Evolutionary conservation across 2,329 filamentous ascomycete species (phyloP), one percentile per base, ranked within the genome.

Genomic region (Penicillium nordicum): DNA sequence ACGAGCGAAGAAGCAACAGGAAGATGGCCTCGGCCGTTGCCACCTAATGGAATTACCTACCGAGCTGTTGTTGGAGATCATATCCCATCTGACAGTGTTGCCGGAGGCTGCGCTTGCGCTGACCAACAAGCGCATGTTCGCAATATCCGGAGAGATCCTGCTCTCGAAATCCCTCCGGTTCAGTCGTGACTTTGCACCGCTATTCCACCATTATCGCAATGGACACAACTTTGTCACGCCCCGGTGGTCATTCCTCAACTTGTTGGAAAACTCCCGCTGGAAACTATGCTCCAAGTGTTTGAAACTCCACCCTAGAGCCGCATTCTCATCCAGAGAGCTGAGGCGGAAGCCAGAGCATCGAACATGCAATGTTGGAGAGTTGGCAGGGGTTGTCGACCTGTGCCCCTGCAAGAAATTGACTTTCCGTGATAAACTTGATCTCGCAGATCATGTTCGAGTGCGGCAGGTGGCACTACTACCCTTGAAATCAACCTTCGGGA

Each of bases 401-500:
- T 75, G 73, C 49, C 73, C 73, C 10, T 75, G 73, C 68, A 72
- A 70, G 50, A 75, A 75, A 57, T 53, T 75, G 54, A 75, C 73
- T 0, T 75, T 71, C 55, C 69, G 66, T 6, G 73, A 74, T 54
- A 75, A 72, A 53, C 49, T 70, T 42, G 69, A 74, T 18, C 65
- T 75, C 3, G 53, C 69, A 7, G 67, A 74, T n/a, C 63, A 72
- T 12, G 42, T 75, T 30, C 65, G 66, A 37, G 57, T 70, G 42
- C 67, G 72, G 5, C 64, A 69, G 52, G 63, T 61, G 30, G 58
- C 72, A 0, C 50, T 72, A 11, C 54, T 57, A 18, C 59, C 64
- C 25, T 53, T 74, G 29, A 57, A 61, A 8, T 57, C 58, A 4
- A 61, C 72, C 30, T 72, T 73, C 34, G 69, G 71, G 9, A 53